Evolutionary conservation across 2,329 filamentous ascomycete genomes (phyloP), one percentile per base, ranked within the genome.

Genomic region (Zymoseptoria tritici): DNA sequence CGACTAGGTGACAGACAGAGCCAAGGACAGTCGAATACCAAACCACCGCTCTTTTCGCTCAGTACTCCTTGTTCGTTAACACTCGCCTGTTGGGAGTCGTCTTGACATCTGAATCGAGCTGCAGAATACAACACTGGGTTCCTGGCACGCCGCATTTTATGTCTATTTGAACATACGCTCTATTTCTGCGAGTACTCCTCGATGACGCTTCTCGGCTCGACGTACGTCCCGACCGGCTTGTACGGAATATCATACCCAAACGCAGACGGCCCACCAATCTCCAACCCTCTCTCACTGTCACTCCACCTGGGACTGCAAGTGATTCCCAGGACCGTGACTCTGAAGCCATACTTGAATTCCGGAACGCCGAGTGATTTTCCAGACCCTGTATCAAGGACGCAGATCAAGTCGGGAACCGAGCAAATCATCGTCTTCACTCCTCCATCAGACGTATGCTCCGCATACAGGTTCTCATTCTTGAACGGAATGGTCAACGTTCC

Each of bases 401-500:
- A 74, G 52, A 82, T 80, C 50, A 82, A 67, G 64, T 81, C 79
- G 0, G 80, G 79, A 3, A 81, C 79, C 9, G 77, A 77, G 1
- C 78, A 79, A 4, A 81, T 64, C 7, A 79, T 74, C 21, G 72
- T 73, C 55, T 75, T 74, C 49, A 71, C 73, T 49, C 74, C 67
- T 65, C 66, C 56, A 58, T 72, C 60, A 65, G 72, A 60, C 6
- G 67, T 69, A 49, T 75, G 72, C 59, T 75, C 71, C 0, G 82
- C 85, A n/a, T 81, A 82, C 52, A 89, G 86, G 66, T 89, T 89
- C 68, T 90, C 86, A 71, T 89, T 89, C 74, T 88, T 88, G 76
- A 89, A 89, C 0, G 86, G 85, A 54, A 89, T 85, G 68, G 83
- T 85, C 68, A 88, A 73, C 29, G 70, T 74, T 0, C 83, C 83